Percentiles rank a stretch among this genome's conserved stretches.
Evolutionary conservation across 2,329 filamentous ascomycete species (phyloP).

Genomic region (Polytolypa hystricis): DNA sequence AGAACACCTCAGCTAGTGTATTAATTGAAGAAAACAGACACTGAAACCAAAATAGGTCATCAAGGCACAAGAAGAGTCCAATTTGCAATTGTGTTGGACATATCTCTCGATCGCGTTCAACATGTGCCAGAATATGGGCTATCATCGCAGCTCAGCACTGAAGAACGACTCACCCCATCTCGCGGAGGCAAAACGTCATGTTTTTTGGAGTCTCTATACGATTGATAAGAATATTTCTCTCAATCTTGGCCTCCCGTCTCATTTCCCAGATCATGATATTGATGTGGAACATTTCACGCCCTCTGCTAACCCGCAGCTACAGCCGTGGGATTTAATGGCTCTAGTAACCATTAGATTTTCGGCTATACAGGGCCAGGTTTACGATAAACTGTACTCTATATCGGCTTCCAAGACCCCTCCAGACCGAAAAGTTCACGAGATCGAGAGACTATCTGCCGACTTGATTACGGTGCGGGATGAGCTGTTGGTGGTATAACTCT

Average conservation of each 20-base stretch:
- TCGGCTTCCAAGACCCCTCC: slow-evolving; percentile 12
- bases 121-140: slow-evolving; percentile 51
- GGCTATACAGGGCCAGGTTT: slow-evolving; percentile 48
- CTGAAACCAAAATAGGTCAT: slow-evolving; percentile 40
- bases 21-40: slow-evolving; percentile 9
- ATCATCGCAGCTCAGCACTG: slow-evolving; percentile 36
- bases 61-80: slow-evolving; percentile 51
- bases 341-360: slow-evolving; percentile 45
- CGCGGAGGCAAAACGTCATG: slow-evolving; percentile 16
- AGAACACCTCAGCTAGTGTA: neutral
- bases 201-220: slow-evolving; percentile 51
- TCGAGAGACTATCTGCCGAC: slow-evolving; percentile 15
- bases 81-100: slow-evolving; percentile 51
- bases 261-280: slow-evolving; percentile 50
- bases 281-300: slow-evolving; percentile 33
- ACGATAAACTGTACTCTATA: slow-evolving; percentile 43
- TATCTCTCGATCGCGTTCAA: slow-evolving; percentile 47
- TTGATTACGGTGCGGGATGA: slow-evolving; percentile 16
- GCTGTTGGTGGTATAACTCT: slow-evolving; percentile 13
- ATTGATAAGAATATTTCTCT: slow-evolving; percentile 49
- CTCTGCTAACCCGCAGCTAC: slow-evolving; percentile 6
- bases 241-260: slow-evolving; percentile 46
- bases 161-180: slow-evolving; percentile 17
- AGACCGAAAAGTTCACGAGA: slow-evolving; percentile 9
- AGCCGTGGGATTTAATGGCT: slow-evolving; percentile 37